Evolutionary conservation across 441 rosid genomes (phyloP).

Genomic region (Viola pubescens): DNA sequence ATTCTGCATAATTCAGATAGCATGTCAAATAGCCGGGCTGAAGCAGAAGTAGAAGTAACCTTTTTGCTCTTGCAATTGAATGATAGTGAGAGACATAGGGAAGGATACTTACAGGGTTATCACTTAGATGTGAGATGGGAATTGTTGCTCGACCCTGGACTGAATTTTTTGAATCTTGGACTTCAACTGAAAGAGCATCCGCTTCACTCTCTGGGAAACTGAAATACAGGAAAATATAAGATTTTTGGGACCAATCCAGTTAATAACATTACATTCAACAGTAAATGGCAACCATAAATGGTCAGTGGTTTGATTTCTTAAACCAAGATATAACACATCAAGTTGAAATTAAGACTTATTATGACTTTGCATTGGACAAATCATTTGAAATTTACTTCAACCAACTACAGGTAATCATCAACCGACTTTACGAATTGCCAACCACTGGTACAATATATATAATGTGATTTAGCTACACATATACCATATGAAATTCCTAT

Average conservation of each 20-base stretch:
- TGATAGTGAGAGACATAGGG: conserved; percentile 17
- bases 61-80: not conserved
- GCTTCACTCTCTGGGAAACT: conserved; percentile 89
- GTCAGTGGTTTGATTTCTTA: not conserved
- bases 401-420: too few species aligned
- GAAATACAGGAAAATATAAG: conserved; percentile 23
- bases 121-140: conserved; percentile 63
- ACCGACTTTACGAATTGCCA: too few species aligned
- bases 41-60: not conserved
- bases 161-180: conserved; percentile 64
- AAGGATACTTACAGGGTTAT: conserved; percentile 53
- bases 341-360: too few species aligned
- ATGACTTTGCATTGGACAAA: too few species aligned
- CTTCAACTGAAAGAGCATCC: conserved; percentile 75
- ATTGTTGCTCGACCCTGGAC: conserved; percentile 69
- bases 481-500: too few species aligned
- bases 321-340: not conserved
- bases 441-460: too few species aligned
- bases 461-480: too few species aligned
- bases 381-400: too few species aligned
- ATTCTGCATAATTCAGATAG: conserved; percentile 38
- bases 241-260: conserved; percentile 12
- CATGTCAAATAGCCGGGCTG: conserved; percentile 1
- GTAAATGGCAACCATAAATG: not conserved
- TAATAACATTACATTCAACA: not conserved